Base-by-base conservation (phyloP, 1,284 basidiomycete species). In the Gomphus bonarii region DNA sequence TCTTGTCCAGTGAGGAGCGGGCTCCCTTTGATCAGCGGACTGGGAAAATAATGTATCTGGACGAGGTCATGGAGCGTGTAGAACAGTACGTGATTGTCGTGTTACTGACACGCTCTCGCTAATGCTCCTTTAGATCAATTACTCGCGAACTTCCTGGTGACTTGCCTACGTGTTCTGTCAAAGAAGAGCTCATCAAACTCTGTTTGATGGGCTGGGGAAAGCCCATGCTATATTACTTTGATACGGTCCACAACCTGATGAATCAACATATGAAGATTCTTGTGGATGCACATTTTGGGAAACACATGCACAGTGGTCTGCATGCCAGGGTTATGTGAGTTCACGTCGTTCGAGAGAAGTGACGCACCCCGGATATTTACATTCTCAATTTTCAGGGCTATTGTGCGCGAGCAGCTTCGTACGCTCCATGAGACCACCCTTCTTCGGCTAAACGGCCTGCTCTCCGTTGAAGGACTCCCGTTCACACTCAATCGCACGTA, bases 401-500 rank as follows among this genome's bases (percentile, higher is more conserved):
- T 25, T 25, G 25, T 25, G 25, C 25, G 25, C 25, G 25, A 25
- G 25, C 25, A 25, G 25, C 25, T 25, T 25, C 25, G 25, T 25
- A 25, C 25, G 9, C 47, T 56, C 3, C 50, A 62, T 46, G 55
- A 54, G 35, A 40, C 20, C 8, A 58, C 58, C 7, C 25, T 58
- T 10, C 25, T 3, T 30, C 56, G 50, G 11, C 25, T 58, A 22
- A 36, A 58, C 43, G 38, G 31, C 18, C 66, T 83, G 0, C 67
- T 84, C 16, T 63, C 69, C 2, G 67, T 84, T 20, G 85, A 88
- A 61, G 60, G 65, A 3, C 68, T 67, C 0, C 81, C 84, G 0
- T 80, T 76, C 35, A 81, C 78, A 0, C 67, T 82, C 10, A 87
- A 87, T 58, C 72, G 69, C 0, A 81, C 82, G 30, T 84, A 86